Conservation (phyloP, 31 red algal genomes). For the Endocladia muricata region DNA sequence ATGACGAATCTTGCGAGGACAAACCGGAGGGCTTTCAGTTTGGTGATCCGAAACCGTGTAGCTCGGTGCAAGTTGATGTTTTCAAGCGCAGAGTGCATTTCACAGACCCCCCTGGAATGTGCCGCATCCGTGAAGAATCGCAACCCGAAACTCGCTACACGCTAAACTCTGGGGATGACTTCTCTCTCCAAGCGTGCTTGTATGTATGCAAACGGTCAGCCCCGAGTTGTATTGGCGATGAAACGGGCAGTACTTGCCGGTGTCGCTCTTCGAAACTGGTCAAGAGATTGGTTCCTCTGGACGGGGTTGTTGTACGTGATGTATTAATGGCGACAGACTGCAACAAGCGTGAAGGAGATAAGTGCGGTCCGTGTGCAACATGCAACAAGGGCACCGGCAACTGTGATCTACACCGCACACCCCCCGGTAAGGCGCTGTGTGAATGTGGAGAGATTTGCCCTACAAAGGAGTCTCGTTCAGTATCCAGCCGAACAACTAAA, state of each 20-base stretch:
- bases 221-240: background rate
- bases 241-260: background rate
- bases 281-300: conserved; percentile 1
- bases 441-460: too few species aligned
- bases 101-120: too few species aligned
- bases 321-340: too few species aligned
- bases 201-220: conserved; percentile 4
- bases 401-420: too few species aligned
- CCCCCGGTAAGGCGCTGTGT: too few species aligned
- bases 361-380: too few species aligned
- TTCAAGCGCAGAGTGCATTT: background rate
- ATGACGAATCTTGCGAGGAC: background rate
- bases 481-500: too few species aligned
- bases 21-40: conserved; percentile 10
- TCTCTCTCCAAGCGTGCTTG: background rate
- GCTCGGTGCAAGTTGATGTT: background rate
- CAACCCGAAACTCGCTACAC: background rate
- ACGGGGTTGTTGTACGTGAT: background rate
- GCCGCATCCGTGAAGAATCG: background rate
- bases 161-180: background rate
- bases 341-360: too few species aligned
- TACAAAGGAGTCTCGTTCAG: too few species aligned
- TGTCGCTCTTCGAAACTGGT: background rate
- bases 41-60: background rate
- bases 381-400: too few species aligned